Conservation (phyloP, 148 eudicot species). For the Rhododendron ovatum region DNA sequence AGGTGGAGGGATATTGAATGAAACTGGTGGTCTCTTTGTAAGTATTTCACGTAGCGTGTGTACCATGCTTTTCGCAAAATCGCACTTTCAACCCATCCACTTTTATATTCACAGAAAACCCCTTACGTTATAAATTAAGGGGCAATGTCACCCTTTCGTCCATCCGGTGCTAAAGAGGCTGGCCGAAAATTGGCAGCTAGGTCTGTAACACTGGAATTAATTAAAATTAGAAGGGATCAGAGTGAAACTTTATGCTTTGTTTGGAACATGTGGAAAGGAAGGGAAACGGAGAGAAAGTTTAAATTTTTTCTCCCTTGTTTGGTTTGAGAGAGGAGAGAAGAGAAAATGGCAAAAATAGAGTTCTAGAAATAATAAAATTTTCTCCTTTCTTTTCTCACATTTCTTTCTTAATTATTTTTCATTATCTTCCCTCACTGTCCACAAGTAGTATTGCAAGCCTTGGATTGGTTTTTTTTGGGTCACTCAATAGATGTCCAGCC, state of each 20-base stretch:
- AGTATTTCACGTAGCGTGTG: slow-evolving; percentile 18
- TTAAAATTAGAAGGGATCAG: background rate
- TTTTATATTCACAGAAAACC: background rate
- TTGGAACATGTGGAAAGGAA: too few relatives aligned
- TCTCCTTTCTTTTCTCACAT: too few relatives aligned
- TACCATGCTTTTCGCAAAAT: background rate
- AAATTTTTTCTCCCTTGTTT: too few relatives aligned
- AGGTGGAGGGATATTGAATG: slow-evolving; percentile 89
- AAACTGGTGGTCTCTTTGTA: slow-evolving; percentile 85
- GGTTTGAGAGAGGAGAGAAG: too few relatives aligned
- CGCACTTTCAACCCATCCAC: background rate
- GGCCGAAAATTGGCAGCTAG: background rate
- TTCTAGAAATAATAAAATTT: too few relatives aligned
- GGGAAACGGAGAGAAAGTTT: too few relatives aligned
- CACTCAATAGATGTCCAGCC: background rate
- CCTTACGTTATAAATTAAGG: background rate
- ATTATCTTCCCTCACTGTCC: too few relatives aligned
- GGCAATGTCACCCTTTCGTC: too few relatives aligned
- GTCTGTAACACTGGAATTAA: background rate
- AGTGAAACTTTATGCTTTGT: too few relatives aligned
- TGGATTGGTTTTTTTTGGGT: background rate
- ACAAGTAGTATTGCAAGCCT: too few relatives aligned
- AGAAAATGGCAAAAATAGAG: too few relatives aligned
- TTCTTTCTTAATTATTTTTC: too few relatives aligned
- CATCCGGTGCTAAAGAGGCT: background rate